Conservation (phyloP, 23 red algal genomes). For the Gracilaria gracilis region DNA sequence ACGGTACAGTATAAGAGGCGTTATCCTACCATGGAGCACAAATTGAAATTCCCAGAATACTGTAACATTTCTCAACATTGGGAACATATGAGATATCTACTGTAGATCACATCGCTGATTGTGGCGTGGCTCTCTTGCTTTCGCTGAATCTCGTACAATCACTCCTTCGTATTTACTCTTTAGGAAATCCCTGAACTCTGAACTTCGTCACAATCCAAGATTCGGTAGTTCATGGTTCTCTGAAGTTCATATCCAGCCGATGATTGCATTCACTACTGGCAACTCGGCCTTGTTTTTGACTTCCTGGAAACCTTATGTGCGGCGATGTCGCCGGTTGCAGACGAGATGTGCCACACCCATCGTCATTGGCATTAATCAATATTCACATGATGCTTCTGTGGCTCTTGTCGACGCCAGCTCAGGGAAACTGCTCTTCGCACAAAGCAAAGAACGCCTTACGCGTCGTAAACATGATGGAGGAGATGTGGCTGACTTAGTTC, state of each 20-base stretch:
- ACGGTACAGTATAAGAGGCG: no score
- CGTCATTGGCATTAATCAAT: conserved; percentile 88
- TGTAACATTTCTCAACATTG: no score
- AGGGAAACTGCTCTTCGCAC: conserved; percentile 77
- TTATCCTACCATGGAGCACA: no score
- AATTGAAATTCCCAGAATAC: no score
- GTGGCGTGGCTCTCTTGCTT: no score
- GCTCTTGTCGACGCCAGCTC: conserved; percentile 64
- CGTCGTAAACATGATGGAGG: conserved; percentile 93
- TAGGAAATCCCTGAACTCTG: not conserved
- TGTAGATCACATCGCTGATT: no score
- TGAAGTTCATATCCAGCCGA: not conserved
- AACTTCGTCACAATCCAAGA: not conserved
- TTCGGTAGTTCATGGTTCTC: not conserved
- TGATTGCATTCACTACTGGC: not conserved
- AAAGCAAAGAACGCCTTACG: conserved; percentile 81
- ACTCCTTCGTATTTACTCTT: no score
- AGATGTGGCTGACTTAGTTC: conserved; percentile 61
- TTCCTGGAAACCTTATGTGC: not conserved
- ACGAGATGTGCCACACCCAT: not conserved
- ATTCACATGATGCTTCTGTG: conserved; percentile 89
- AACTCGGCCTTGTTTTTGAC: not conserved
- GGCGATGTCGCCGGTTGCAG: no score
- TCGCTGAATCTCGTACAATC: no score
- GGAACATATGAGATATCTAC: no score